Base-by-base conservation (phyloP, 2,329 filamentous ascomycete genomes). In the Fonsecaea pedrosoi region DNA sequence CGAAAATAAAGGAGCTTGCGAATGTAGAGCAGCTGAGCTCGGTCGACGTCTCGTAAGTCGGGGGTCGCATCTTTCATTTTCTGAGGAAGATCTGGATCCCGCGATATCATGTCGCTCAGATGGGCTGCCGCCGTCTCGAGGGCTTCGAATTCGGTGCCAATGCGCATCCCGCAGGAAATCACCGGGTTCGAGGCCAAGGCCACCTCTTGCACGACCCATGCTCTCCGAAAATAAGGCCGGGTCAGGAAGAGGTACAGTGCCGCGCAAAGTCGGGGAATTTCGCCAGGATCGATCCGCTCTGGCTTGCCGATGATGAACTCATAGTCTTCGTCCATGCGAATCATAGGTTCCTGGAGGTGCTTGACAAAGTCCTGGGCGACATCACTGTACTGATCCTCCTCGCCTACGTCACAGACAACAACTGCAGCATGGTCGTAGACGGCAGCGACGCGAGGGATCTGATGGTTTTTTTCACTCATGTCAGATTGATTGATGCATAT, bases 171-270 rank as follows among this genome's bases (percentile, higher is more conserved):
- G 35, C 70, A 71, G 18, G 59, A 61, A 38, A 65, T 64, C 25
- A 71, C 25, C 25, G 67, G 59, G n/a, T 57, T 63, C 25, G 56
- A 54, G 8, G 70, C 68, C 12, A 72, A 60, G 32, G 69, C 54
- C 38, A 70, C 62, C 54, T 73, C 71, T 34, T 73, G 71, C 4
- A 71, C 50, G 4, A 73, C 57, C 71, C 71, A 73, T 12, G 65
- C 60, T 18, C 71, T 42, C 7, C 67, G 61, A 54, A 71, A 72
- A 58, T 67, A 72, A 18, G 61, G 64, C n/a, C 69, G 64, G 13
- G 59, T 64, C 35, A 72, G 66, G 40, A 72, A 57, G 13, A 68
- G 15, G 5, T 68, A 67, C n/a, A 70, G 56, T 4, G 38, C 56
- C 13, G 58, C 59, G 40, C 40, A 62, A 6, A 54, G n/a, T 45